Percentiles rank a stretch among this genome's conserved stretches.
Evolutionary conservation across 1,139 yeast genomes (phyloP).

Genomic region (Nakaseomyces bracarensis): DNA sequence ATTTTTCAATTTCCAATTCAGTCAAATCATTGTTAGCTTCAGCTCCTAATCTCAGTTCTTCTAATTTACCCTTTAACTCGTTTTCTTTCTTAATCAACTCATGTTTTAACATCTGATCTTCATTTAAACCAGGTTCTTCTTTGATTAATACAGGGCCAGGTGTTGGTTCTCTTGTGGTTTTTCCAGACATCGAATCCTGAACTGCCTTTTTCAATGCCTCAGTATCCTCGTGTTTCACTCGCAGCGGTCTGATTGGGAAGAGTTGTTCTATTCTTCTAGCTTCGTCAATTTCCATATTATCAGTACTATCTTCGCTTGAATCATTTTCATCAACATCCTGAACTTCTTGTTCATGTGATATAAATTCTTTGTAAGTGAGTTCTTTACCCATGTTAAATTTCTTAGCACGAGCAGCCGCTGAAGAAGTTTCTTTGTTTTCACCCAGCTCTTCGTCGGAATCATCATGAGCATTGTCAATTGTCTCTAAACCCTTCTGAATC

Average conservation of each 20-base stretch:
- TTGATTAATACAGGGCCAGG: slow-evolving; percentile 19
- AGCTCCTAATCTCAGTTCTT: neutral
- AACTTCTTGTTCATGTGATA: slow-evolving; percentile 16
- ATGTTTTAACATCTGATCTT: slow-evolving; percentile 10
- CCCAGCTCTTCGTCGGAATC: slow-evolving; percentile 14
- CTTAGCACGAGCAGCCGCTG: slow-evolving; percentile 30
- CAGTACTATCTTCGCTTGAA: slow-evolving; percentile 36
- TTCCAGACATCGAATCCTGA: slow-evolving; percentile 24
- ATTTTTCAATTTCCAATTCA: slow-evolving; percentile 27
- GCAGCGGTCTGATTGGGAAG: slow-evolving; percentile 45
- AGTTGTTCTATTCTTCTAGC: slow-evolving; percentile 35
- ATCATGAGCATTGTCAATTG: slow-evolving; percentile 26
- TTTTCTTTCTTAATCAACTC: neutral
- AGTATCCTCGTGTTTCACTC: slow-evolving; percentile 36
- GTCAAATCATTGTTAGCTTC: slow-evolving; percentile 30
- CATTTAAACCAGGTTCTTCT: slow-evolving; percentile 14
- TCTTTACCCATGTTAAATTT: slow-evolving; percentile 55
- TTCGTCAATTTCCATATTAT: slow-evolving; percentile 25
- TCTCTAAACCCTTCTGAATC: slow-evolving; percentile 28
- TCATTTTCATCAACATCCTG: slow-evolving; percentile 30
- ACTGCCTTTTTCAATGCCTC: slow-evolving; percentile 20
- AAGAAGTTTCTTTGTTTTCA: slow-evolving; percentile 23
- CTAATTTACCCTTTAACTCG: slow-evolving; percentile 2
- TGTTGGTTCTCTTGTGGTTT: slow-evolving; percentile 29
- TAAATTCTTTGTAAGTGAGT: slow-evolving; percentile 31